phyloP scores from a whole-genome alignment of 2,329 filamentous ascomycete genomes.

The Fusarium heterosporum region DNA sequence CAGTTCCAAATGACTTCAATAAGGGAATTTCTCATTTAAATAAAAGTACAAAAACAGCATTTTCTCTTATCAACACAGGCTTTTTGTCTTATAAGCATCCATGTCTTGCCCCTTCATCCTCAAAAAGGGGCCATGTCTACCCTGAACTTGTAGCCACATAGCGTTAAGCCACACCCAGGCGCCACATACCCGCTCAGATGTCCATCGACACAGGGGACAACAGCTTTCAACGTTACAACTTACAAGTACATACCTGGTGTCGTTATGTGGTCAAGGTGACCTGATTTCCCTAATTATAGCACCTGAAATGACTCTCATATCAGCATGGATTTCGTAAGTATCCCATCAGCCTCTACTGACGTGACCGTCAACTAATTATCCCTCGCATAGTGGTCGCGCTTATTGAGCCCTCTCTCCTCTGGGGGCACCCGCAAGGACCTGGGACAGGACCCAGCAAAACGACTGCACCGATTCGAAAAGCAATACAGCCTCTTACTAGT shows the following conservation, averaged over 20 bases:
- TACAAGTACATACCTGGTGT: conserved; percentile 32
- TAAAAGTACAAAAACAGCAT: no score
- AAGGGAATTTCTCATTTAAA: no score
- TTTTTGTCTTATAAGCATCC: not conserved
- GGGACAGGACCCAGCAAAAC: conserved; percentile 71
- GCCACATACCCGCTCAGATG: conserved; percentile 24
- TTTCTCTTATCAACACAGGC: not conserved
- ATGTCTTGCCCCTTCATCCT: not conserved
- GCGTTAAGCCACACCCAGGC: conserved; percentile 18
- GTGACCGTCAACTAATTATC: conserved; percentile 32
- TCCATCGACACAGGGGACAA: conserved; percentile 28
- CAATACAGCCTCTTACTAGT: conserved; percentile 73
- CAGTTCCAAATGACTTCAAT: no score
- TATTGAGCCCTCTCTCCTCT: conserved; percentile 72
- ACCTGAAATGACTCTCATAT: conserved; percentile 58
- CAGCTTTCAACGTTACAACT: conserved; percentile 40
- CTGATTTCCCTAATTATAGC: conserved; percentile 23
- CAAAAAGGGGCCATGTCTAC: conserved; percentile 23
- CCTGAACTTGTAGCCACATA: conserved; percentile 24
- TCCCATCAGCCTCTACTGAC: not conserved
- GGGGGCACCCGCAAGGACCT: conserved; percentile 68
- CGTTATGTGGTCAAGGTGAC: conserved; percentile 40
- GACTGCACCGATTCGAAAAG: conserved; percentile 74
- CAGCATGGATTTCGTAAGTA: conserved; percentile 69
- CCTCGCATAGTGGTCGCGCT: conserved; percentile 69